Evolutionary conservation across 2,329 filamentous ascomycete species (phyloP).

Genomic region (Calonectria leucothoes): DNA sequence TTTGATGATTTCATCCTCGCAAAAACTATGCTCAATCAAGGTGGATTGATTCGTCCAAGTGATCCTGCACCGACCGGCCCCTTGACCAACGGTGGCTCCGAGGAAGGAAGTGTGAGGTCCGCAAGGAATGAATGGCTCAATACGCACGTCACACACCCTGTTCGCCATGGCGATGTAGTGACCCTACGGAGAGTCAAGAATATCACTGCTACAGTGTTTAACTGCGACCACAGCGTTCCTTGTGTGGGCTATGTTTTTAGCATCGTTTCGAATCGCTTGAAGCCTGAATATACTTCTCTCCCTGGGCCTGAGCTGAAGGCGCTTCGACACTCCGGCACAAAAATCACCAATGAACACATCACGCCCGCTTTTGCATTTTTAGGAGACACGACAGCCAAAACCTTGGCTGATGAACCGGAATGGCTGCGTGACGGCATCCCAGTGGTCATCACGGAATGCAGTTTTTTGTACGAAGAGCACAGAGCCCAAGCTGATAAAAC

Average conservation of each 20-base stretch:
- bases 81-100: no score
- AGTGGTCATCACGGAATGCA: conserved; percentile 63
- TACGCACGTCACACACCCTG: conserved; percentile 46
- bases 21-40: conserved; percentile 54
- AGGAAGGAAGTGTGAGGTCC: conserved; percentile 16
- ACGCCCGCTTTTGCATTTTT: conserved; percentile 60
- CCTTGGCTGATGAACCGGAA: conserved; percentile 51
- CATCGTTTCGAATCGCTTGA: conserved; percentile 52
- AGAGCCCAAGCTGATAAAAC: conserved; percentile 56
- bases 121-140: conserved; percentile 41
- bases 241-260: conserved; percentile 61
- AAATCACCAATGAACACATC: conserved; percentile 53
- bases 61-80: conserved; percentile 27
- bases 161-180: conserved; percentile 49
- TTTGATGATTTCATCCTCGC: conserved; percentile 55
- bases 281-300: conserved; percentile 49
- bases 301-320: conserved; percentile 51
- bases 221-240: conserved; percentile 60
- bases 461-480: conserved; percentile 58
- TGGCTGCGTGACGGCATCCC: conserved; percentile 54
- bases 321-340: conserved; percentile 51
- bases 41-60: conserved; percentile 48
- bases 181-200: conserved; percentile 49
- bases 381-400: conserved; percentile 57
- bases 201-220: conserved; percentile 55